Conservation (phyloP, 352 stramenopile species). For the Phytophthora capsici region DNA sequence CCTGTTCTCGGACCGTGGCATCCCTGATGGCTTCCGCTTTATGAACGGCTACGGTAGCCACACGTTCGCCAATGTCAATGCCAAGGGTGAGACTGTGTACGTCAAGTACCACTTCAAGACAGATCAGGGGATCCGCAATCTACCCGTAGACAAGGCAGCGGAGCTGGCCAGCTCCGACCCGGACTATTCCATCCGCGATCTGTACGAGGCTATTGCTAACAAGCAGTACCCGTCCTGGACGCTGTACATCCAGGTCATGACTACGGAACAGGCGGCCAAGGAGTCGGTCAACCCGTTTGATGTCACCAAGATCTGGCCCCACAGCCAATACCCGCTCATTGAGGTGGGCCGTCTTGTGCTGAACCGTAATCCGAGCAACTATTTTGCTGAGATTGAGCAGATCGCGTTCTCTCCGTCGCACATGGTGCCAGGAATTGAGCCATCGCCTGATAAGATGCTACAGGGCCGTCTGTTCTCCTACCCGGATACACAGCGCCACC, state of each 20-base stretch:
- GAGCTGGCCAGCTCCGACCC: conserved; percentile 76
- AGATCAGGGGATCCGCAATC: conserved; percentile 90
- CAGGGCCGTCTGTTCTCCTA: conserved; percentile 92
- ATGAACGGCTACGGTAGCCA: conserved; percentile 94
- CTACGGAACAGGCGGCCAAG: conserved; percentile 62
- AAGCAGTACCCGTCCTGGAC: conserved; percentile 89
- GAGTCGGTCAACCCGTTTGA: conserved; percentile 91
- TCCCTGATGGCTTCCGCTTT: conserved; percentile 88
- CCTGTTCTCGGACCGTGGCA: conserved; percentile 91
- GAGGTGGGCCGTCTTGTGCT: conserved; percentile 90
- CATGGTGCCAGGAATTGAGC: conserved; percentile 92
- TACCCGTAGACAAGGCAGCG: conserved; percentile 82
- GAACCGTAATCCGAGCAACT: conserved; percentile 93
- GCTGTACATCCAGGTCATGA: conserved; percentile 94
- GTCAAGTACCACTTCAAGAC: conserved; percentile 96
- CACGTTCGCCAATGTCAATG: conserved; percentile 93
- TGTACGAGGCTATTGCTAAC: conserved; percentile 91
- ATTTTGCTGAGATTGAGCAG: conserved; percentile 95
- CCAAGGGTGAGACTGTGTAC: conserved; percentile 71
- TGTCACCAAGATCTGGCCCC: conserved; percentile 94
- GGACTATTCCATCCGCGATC: conserved; percentile 90
- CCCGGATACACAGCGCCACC: conserved; percentile 87
- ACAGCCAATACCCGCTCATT: conserved; percentile 84
- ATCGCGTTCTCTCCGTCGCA: conserved; percentile 92
- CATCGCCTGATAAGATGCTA: conserved; percentile 89